Conservation (phyloP, 108 stramenopile genomes). For the Pseudonitzschia multiseries region DNA sequence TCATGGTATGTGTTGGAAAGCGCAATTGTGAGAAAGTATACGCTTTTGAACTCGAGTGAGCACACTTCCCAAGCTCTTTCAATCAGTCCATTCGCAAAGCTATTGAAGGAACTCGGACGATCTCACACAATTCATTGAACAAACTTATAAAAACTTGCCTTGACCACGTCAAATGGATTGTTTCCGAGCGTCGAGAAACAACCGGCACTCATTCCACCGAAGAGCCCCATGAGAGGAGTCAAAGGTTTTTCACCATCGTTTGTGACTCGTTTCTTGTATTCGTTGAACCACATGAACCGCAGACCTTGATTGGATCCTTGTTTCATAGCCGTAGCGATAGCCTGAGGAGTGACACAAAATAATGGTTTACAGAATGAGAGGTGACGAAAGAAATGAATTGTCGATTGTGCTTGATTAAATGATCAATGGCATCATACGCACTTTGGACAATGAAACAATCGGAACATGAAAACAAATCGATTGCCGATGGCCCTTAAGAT, state of each 20-base stretch:
- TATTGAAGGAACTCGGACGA: too few species aligned
- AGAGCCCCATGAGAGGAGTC: constrained; percentile 80
- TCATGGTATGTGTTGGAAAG: not conserved
- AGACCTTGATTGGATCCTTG: constrained; percentile 97
- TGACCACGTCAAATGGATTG: constrained; percentile 98
- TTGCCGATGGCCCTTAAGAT: not conserved
- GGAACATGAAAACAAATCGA: not conserved
- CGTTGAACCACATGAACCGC: constrained; percentile 98
- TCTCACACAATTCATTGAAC: not conserved
- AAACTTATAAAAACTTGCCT: constrained; percentile 30
- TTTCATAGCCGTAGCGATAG: constrained; percentile 91
- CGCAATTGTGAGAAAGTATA: not conserved
- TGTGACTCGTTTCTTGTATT: constrained; percentile 87
- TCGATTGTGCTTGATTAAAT: not conserved
- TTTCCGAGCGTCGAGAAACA: constrained; percentile 96
- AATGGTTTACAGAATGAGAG: not conserved
- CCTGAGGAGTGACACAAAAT: constrained; percentile 20
- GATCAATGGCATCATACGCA: not conserved
- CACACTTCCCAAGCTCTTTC: not conserved
- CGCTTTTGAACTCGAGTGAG: not conserved
- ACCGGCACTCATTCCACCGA: constrained; percentile 97
- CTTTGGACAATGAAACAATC: not conserved
- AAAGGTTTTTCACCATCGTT: constrained; percentile 73
- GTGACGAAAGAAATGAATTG: not conserved
- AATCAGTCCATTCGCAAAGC: not conserved